These are phyloP conservation scores for Nothophytophthora sp. DNA, from an alignment of 352 stramenopile genomes.

Conservation along the genomic window DNA sequence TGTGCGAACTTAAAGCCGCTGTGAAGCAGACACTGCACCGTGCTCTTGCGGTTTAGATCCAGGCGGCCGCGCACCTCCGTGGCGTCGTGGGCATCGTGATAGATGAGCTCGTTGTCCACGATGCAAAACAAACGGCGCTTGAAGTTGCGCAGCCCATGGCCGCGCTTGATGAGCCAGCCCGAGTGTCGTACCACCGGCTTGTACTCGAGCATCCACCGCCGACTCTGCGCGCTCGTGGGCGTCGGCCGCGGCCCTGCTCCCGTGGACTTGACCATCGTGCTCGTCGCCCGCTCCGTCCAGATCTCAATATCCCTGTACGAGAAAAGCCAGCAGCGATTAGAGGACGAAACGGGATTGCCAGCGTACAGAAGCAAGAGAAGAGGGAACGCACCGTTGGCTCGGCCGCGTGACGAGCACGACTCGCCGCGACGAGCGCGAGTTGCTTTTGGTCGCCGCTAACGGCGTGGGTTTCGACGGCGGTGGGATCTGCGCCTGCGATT, in stretches of 20 bases:
- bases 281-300: constrained; percentile 80
- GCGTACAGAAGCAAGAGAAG: background rate
- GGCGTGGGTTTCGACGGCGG: constrained; percentile 6
- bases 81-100: constrained; percentile 81
- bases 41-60: constrained; percentile 66
- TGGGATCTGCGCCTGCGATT: constrained; percentile 1
- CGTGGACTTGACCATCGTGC: constrained; percentile 68
- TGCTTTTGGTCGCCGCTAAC: constrained; percentile 12
- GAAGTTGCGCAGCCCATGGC: constrained; percentile 77
- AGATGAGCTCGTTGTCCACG: constrained; percentile 84
- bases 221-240: constrained; percentile 58
- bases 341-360: constrained; percentile 3
- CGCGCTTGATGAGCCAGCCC: constrained; percentile 88
- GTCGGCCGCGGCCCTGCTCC: constrained; percentile 43
- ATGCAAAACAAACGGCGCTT: constrained; percentile 89
- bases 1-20: constrained; percentile 79
- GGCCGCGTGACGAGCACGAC: constrained; percentile 77
- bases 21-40: constrained; percentile 66
- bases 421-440: constrained; percentile 32
- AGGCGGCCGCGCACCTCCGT: constrained; percentile 75
- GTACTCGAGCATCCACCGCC: constrained; percentile 77
- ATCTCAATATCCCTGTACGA: constrained; percentile 68
- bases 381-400: constrained; percentile 57
- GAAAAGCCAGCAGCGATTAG: constrained; percentile 5
- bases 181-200: constrained; percentile 83